phyloP scores from a whole-genome alignment of 75 land plant species.

The Pinus taeda region DNA sequence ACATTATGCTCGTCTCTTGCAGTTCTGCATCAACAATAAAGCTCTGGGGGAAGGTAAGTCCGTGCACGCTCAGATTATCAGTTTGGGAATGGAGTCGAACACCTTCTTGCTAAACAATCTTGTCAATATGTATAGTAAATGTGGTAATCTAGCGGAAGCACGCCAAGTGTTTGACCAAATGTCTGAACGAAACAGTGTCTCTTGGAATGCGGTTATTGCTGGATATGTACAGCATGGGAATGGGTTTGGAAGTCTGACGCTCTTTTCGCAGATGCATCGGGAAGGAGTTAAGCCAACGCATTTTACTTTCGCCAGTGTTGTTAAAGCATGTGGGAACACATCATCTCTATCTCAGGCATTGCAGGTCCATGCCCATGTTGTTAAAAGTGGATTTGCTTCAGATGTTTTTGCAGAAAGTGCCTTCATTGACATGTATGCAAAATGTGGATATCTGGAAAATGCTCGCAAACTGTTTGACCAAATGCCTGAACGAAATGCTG shows the following conservation, averaged over 20 bases:
- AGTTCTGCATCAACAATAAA: not conserved
- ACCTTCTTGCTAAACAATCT: slow-evolving; percentile 1
- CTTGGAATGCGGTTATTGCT: slow-evolving; percentile 56
- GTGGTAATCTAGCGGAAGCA: slow-evolving; percentile 18
- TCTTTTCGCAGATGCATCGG: slow-evolving; percentile 26
- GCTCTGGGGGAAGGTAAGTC: not conserved
- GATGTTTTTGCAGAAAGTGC: slow-evolving; percentile 21
- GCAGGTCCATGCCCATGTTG: slow-evolving; percentile 17
- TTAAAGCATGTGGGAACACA: slow-evolving; percentile 17
- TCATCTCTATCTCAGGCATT: slow-evolving; percentile 20
- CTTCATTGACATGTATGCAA: slow-evolving; percentile 31
- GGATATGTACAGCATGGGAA: slow-evolving; percentile 26
- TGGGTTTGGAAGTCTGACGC: slow-evolving; percentile 15
- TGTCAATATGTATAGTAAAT: not conserved
- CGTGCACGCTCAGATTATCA: not conserved
- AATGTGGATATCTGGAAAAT: slow-evolving; percentile 20
- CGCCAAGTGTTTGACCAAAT: slow-evolving; percentile 31
- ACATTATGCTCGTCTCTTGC: not conserved
- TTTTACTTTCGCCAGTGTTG: slow-evolving; percentile 16
- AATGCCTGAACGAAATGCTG: slow-evolving; percentile 13
- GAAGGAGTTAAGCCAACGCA: slow-evolving; percentile 12
- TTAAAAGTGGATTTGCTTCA: slow-evolving; percentile 15
- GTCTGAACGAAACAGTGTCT: slow-evolving; percentile 40
- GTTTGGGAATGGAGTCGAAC: slow-evolving; percentile 2
- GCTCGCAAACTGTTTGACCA: slow-evolving; percentile 26